Percentiles rank a stretch among this genome's conserved stretches.
phyloP scores from a whole-genome alignment of 805 yeast species.

The Metschnikowia matae region DNA sequence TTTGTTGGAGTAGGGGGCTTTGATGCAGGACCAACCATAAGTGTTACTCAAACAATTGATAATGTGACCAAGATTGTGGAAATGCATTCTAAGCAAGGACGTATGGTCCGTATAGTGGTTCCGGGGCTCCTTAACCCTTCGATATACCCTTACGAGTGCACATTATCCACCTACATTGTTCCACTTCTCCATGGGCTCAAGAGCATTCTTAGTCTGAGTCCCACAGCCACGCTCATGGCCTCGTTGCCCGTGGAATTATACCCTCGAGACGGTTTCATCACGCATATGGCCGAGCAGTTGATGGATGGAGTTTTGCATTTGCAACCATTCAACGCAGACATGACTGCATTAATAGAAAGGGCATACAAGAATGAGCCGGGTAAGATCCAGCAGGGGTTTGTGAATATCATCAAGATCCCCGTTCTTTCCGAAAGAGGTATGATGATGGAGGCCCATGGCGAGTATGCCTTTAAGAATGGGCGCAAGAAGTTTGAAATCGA shows the following conservation, averaged over 20 bases:
- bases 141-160: constrained; percentile 51
- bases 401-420: constrained; percentile 72
- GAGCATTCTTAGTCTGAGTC: constrained; percentile 45
- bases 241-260: constrained; percentile 65
- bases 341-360: constrained; percentile 60
- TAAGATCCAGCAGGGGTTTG: constrained; percentile 80
- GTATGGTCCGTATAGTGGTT: constrained; percentile 59
- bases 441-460: constrained; percentile 71
- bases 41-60: constrained; percentile 32
- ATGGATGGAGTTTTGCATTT: constrained; percentile 68
- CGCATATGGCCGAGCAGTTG: constrained; percentile 51
- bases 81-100: constrained; percentile 35
- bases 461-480: constrained; percentile 83
- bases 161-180: constrained; percentile 45
- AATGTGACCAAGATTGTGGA: constrained; percentile 37
- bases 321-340: constrained; percentile 77
- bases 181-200: constrained; percentile 61
- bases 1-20: constrained; percentile 40
- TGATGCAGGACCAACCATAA: constrained; percentile 19
- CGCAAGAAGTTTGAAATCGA: constrained; percentile 80
- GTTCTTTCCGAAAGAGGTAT: constrained; percentile 69
- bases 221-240: constrained; percentile 46
- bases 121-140: constrained; percentile 84
- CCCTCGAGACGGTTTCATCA: constrained; percentile 48
- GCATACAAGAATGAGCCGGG: constrained; percentile 70